Base-by-base conservation (phyloP, 805 yeast species). In the Suhomyces prunicola region DNA sequence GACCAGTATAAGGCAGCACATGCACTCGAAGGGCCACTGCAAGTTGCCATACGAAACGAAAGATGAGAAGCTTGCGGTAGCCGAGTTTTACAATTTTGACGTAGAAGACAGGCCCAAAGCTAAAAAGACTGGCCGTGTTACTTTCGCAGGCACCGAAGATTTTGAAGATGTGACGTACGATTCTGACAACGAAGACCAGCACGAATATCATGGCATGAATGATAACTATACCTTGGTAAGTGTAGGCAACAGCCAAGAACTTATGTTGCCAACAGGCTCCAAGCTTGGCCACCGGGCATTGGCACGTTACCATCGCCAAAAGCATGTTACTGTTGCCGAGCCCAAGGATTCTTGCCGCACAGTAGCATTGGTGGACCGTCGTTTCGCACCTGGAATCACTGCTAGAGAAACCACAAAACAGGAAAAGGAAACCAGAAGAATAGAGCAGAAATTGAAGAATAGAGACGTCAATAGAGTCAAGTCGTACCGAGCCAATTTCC, bases 241-340 rank as follows among this genome's bases (percentile, higher is more conserved):
- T 29, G 66, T 80, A n/a, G 86, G 82, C 33, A 62, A 76, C 70
- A 50, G 78, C 79, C 7, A 90, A 35, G 90, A 88, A 61, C 69
- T 91, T 41, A 79, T 83, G 3, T 74, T 92, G 44, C 94, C 97
- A 2, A 80, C 86, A 19, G 97, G 97, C 2, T 71, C 83, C 4
- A 82, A 84, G 46, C 82, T 88, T 0, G 96, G 97, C 0, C 97
- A 93, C 67, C 78, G 98, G 57, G 77, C 91, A 1, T 74, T 88
- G 61, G 80, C 82, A 48, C 77, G 93, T 56, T 85, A 83, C 65
- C 85, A 85, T 69, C 84, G 87, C 64, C 96, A 88, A 69, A 82
- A 82, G 56, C 49, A 63, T 29, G 59, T 65, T 1, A 50, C 57
- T 7, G 60, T 66, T 5, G 49, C 61, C 9, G 68, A 63, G n/a